Evolutionary conservation across 2,329 filamentous ascomycete species (phyloP).

Genomic region (Botrytis paeoniae): DNA sequence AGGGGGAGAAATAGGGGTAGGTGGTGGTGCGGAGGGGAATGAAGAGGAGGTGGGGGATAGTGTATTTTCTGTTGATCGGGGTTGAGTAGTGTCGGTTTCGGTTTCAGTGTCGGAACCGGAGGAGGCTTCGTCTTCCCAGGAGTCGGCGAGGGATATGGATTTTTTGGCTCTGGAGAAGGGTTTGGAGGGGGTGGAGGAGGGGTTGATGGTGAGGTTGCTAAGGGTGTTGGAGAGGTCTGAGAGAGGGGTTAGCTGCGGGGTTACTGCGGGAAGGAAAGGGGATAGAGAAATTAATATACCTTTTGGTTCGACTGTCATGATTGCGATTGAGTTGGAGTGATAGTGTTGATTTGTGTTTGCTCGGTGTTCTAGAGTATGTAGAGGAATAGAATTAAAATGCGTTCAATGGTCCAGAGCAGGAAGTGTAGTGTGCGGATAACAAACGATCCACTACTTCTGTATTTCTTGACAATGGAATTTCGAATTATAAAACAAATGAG

Average conservation of each 20-base stretch:
- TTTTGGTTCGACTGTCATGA: constrained; percentile 16
- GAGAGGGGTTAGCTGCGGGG: constrained; percentile 23
- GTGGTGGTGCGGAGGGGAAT: constrained; percentile 56
- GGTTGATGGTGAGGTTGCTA: constrained; percentile 26
- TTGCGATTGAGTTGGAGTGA: neutral
- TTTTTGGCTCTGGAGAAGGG: constrained; percentile 30
- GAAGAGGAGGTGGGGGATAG: constrained; percentile 24
- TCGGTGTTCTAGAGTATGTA: neutral
- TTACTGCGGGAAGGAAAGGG: neutral
- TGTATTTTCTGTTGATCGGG: constrained; percentile 27
- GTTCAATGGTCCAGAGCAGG: neutral
- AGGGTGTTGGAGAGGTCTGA: constrained; percentile 30
- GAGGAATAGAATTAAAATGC: neutral
- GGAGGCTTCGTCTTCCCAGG: constrained; percentile 72
- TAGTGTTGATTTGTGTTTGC: neutral
- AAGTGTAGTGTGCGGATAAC: neutral
- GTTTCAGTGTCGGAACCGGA: constrained; percentile 34
- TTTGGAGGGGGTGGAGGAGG: constrained; percentile 27
- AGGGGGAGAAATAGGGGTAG: constrained; percentile 62
- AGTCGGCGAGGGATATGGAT: constrained; percentile 54
- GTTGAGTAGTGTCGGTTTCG: constrained; percentile 9
- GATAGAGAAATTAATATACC: constrained; percentile 1
- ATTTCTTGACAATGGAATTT: neutral
- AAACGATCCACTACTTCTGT: neutral
- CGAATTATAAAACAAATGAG: neutral